Percentiles rank a stretch among this genome's conserved stretches.
These are phyloP conservation scores for Exobasidium rhododendri DNA, from an alignment of 1,284 basidiomycete genomes.

Conservation along the genomic window DNA sequence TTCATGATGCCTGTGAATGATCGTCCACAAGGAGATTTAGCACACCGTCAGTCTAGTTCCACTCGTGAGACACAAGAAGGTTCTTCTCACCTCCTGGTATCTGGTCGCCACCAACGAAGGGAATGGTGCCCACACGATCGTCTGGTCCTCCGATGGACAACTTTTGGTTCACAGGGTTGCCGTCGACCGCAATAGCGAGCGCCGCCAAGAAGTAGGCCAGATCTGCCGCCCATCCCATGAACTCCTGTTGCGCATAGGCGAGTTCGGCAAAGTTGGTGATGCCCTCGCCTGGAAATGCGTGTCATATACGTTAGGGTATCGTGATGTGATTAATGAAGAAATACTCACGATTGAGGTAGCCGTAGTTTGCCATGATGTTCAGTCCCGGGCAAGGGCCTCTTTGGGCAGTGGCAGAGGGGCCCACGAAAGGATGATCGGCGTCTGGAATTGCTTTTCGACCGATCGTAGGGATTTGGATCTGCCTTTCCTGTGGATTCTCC, in stretches of 20 bases:
- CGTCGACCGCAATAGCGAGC: constrained; percentile 10
- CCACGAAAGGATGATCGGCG: constrained; percentile 15
- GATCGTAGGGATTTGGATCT: neutral
- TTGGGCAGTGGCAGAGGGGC: constrained; percentile 13
- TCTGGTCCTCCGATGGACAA: constrained; percentile 15
- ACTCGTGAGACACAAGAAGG: too few species aligned
- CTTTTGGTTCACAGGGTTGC: constrained; percentile 16
- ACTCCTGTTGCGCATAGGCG: constrained; percentile 20
- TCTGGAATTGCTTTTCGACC: constrained; percentile 18
- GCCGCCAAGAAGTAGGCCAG: constrained; percentile 15
- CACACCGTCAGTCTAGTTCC: too few species aligned
- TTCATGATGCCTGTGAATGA: too few species aligned
- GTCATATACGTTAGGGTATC: constrained; percentile 6
- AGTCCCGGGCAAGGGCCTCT: constrained; percentile 18
- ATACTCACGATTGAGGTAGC: neutral
- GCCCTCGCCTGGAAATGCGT: constrained; percentile 5
- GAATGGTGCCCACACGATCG: constrained; percentile 9
- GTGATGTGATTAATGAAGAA: neutral
- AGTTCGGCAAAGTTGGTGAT: constrained; percentile 21
- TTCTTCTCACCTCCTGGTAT: constrained; percentile 15
- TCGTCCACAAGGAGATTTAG: too few species aligned
- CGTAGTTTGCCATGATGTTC: constrained; percentile 18
- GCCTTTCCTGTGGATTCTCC: neutral
- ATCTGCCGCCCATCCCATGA: constrained; percentile 15
- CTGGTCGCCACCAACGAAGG: neutral